Percentiles rank a stretch among this genome's conserved stretches.
These are phyloP conservation scores for Lodderomyces pseudojiufengensis DNA, from an alignment of 1,139 yeast genomes.

Conservation along the genomic window DNA sequence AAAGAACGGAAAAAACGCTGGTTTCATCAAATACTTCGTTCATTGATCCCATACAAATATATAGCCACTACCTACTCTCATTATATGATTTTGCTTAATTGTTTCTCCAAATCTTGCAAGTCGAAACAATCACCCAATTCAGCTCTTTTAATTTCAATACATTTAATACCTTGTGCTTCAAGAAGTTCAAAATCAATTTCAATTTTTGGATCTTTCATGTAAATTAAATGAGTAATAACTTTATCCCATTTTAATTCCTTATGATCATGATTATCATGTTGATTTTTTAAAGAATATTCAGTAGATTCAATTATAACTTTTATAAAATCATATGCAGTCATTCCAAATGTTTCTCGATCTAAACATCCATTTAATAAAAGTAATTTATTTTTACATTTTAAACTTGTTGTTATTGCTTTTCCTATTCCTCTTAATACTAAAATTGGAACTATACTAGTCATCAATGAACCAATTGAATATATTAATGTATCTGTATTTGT, in stretches of 20 bases:
- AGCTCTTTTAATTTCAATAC: conserved; percentile 41
- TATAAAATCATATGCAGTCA: conserved; percentile 59
- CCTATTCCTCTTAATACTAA: conserved; percentile 73
- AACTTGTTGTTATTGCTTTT: conserved; percentile 45
- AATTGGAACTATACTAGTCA: conserved; percentile 83
- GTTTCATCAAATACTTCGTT: too few relatives aligned
- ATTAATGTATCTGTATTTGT: conserved; percentile 54
- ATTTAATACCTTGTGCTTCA: conserved; percentile 36
- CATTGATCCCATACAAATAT: too few relatives aligned
- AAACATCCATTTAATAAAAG: conserved; percentile 65
- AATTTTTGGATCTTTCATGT: conserved; percentile 46
- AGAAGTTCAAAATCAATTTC: conserved; percentile 42
- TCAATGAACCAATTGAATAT: conserved; percentile 82
- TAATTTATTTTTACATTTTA: conserved; percentile 37
- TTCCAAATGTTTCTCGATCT: conserved; percentile 74
- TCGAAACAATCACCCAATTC: conserved; percentile 28
- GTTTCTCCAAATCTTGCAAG: conserved; percentile 23
- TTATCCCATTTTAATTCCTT: conserved; percentile 26
- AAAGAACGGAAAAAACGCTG: too few relatives aligned
- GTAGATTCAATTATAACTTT: conserved; percentile 51
- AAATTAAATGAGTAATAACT: conserved; percentile 56
- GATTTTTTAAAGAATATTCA: conserved; percentile 29
- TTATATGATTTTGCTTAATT: conserved; percentile 7
- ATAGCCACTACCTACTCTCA: too few relatives aligned
- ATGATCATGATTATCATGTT: conserved; percentile 9